These are phyloP conservation scores for Ilyonectria mors-panacis DNA, from an alignment of 2,329 filamentous ascomycete genomes.

Conservation along the genomic window DNA sequence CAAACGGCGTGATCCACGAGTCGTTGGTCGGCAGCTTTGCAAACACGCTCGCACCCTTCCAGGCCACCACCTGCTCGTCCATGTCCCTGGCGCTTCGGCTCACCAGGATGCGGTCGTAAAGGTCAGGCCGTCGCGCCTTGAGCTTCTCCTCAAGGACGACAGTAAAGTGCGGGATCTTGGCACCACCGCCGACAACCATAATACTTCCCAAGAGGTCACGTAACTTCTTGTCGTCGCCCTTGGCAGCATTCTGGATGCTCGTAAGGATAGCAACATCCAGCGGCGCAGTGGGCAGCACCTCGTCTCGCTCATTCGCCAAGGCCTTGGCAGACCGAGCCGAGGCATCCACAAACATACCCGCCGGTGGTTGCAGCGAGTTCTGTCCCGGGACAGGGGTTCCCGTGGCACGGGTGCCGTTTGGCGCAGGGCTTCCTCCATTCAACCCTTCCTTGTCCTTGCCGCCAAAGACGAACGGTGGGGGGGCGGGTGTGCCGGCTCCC, in stretches of 20 bases:
- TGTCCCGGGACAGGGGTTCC: constrained; percentile 59
- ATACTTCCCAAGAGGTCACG: constrained; percentile 91
- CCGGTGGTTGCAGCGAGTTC: constrained; percentile 54
- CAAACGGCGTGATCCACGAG: constrained; percentile 89
- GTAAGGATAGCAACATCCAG: constrained; percentile 92
- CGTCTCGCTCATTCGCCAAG: constrained; percentile 80
- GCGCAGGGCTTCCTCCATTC: constrained; percentile 68
- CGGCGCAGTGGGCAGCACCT: constrained; percentile 84
- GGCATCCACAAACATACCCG: constrained; percentile 66
- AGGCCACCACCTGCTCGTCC: constrained; percentile 96
- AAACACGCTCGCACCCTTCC: constrained; percentile 98
- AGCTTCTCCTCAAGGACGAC: constrained; percentile 87
- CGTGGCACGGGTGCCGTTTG: constrained; percentile 66
- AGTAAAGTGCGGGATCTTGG: constrained; percentile 85
- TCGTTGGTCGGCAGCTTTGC: constrained; percentile 94
- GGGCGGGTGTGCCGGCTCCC: constrained; percentile 76
- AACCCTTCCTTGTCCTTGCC: constrained; percentile 57
- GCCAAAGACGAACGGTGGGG: constrained; percentile 70
- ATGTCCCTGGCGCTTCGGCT: constrained; percentile 87
- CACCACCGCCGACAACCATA: constrained; percentile 90
- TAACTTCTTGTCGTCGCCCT: constrained; percentile 92
- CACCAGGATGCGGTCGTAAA: constrained; percentile 73
- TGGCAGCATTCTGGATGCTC: constrained; percentile 88
- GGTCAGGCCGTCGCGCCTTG: constrained; percentile 74
- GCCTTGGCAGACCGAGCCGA: constrained; percentile 65